A percentile compares a stretch with the other conserved stretches of the same genome.
Evolutionary conservation across 768 basidiomycete species (phyloP).

Genomic region (Leccinum ochraceum): DNA sequence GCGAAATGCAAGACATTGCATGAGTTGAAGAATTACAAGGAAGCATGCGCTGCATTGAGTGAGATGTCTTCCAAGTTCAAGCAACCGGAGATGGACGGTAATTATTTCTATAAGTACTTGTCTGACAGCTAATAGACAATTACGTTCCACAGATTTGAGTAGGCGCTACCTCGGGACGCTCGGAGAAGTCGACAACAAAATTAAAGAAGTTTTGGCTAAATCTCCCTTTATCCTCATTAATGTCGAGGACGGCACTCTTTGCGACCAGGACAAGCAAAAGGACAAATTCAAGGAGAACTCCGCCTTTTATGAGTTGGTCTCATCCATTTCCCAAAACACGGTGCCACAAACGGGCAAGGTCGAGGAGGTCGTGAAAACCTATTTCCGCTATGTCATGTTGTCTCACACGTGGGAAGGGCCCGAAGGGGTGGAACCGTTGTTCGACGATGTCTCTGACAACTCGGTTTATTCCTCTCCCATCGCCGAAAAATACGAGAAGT

Average conservation of each 20-base stretch:
- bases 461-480: neutral
- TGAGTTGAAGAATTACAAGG: neutral
- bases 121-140: neutral
- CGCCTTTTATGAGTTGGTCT: constrained; percentile 6
- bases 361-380: neutral
- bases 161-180: neutral
- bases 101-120: neutral
- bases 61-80: neutral
- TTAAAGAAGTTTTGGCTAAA: neutral
- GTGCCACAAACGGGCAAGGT: neutral
- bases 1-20: constrained; percentile 3
- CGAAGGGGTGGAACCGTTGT: constrained; percentile 20
- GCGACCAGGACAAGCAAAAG: neutral
- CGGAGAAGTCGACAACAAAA: neutral
- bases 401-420: constrained; percentile 21
- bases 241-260: constrained; percentile 8
- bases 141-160: neutral
- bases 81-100: neutral
- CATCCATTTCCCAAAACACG: neutral
- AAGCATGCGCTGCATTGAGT: neutral
- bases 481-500: constrained; percentile 4
- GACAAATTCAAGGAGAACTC: constrained; percentile 4
- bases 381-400: constrained; percentile 20
- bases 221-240: constrained; percentile 16
- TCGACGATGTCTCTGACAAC: constrained; percentile 1